Percentiles rank a stretch among this genome's conserved stretches.
Evolutionary conservation across 2,329 filamentous ascomycete species (phyloP).

Genomic region (Coniella lustricola): DNA sequence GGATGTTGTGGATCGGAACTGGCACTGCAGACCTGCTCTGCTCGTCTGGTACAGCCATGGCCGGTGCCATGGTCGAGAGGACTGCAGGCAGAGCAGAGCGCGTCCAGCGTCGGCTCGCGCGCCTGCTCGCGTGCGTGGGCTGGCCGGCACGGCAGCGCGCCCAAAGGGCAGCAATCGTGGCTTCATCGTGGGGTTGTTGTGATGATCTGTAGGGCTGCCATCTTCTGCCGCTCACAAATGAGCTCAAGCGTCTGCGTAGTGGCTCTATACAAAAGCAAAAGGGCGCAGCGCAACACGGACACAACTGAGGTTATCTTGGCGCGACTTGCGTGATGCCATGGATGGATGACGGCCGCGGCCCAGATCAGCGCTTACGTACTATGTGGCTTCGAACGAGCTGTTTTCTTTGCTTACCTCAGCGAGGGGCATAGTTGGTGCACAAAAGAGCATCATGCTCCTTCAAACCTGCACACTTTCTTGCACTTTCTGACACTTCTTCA

Average conservation of each 20-base stretch:
- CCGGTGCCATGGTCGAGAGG: constrained; percentile 3
- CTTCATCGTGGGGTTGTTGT: constrained; percentile 4
- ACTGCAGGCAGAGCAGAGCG: constrained; percentile 4
- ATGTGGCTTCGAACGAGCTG: too few species aligned
- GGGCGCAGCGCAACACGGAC: neutral
- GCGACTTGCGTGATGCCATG: neutral
- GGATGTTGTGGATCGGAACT: constrained; percentile 6
- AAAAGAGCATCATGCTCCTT: too few species aligned
- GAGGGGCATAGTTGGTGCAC: too few species aligned
- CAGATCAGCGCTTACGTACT: too few species aligned
- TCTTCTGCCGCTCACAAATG: neutral
- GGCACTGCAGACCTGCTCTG: constrained; percentile 1
- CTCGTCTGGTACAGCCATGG: constrained; percentile 3
- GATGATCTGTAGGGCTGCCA: neutral
- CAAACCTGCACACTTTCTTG: too few species aligned
- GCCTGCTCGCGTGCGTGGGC: neutral
- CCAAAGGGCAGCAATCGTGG: constrained; percentile 6
- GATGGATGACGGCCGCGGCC: neutral
- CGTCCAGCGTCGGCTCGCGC: neutral
- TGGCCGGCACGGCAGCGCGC: constrained; percentile 2
- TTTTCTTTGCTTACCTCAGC: too few species aligned
- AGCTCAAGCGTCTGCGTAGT: neutral
- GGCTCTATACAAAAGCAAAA: neutral
- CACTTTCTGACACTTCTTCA: too few species aligned
- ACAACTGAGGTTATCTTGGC: neutral